A percentile compares a stretch with the other conserved stretches of the same genome.
Conservation (phyloP, 2,329 filamentous ascomycete species). For the Alternaria hordeiaustralica region DNA sequence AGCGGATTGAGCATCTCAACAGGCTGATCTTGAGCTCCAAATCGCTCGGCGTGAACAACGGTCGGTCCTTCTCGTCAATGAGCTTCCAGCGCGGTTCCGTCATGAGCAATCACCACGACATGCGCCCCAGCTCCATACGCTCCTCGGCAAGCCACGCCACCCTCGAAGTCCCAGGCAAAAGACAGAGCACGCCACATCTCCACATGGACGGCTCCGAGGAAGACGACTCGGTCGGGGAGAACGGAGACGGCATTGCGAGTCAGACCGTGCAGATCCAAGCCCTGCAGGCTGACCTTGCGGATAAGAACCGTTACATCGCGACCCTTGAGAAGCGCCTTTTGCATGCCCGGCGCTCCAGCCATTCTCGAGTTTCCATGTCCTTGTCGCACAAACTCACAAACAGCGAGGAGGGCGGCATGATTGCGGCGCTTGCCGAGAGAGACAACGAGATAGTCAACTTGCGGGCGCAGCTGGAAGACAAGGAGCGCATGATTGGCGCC, state of each 20-base stretch:
- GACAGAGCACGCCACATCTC: conserved; percentile 29
- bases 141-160: conserved; percentile 50
- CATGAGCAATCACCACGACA: conserved; percentile 49
- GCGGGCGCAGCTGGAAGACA: conserved; percentile 88
- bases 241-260: conserved; percentile 84
- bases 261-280: conserved; percentile 85
- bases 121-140: conserved; percentile 58
- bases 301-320: conserved; percentile 95
- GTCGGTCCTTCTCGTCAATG: conserved; percentile 51
- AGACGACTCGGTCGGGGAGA: conserved; percentile 71
- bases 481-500: conserved; percentile 90
- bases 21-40: conserved; percentile 94
- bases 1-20: conserved; percentile 96
- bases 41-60: conserved; percentile 85
- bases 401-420: conserved; percentile 78
- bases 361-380: conserved; percentile 82
- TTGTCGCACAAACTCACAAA: conserved; percentile 70
- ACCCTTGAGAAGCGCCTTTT: conserved; percentile 91
- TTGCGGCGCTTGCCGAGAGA: conserved; percentile 79
- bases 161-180: conserved; percentile 48
- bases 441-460: conserved; percentile 92
- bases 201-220: conserved; percentile 48
- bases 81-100: conserved; percentile 48
- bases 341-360: conserved; percentile 88
- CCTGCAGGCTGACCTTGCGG: conserved; percentile 92